phyloP scores from a whole-genome alignment of 23 red algal species.

The Gracilaria caudata region DNA sequence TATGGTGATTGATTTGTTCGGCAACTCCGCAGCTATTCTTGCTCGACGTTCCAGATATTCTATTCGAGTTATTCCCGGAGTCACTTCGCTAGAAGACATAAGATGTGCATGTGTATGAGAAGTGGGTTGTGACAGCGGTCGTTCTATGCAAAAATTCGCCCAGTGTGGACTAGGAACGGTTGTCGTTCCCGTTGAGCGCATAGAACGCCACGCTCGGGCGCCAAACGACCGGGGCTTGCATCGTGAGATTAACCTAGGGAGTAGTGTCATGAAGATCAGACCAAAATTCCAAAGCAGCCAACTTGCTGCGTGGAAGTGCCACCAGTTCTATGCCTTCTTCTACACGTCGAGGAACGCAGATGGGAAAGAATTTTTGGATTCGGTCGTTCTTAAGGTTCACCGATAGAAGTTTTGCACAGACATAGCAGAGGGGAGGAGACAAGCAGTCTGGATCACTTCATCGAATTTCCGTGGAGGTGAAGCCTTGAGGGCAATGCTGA shows the following conservation, averaged over 20 bases:
- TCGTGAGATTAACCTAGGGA: neutral
- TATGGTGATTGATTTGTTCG: slow-evolving; percentile 64
- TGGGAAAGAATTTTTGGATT: neutral
- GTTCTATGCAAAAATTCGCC: slow-evolving; percentile 25
- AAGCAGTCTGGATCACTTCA: neutral
- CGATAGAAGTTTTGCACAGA: neutral
- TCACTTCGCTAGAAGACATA: slow-evolving; percentile 60
- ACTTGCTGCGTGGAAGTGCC: neutral
- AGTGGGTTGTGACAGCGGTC: slow-evolving; percentile 71
- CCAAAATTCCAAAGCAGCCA: neutral
- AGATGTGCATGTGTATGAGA: slow-evolving; percentile 78
- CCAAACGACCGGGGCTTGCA: neutral
- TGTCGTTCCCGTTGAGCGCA: slow-evolving; percentile 11
- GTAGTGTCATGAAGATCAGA: neutral
- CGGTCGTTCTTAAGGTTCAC: neutral
- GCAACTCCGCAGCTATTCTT: slow-evolving; percentile 48
- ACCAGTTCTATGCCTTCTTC: neutral
- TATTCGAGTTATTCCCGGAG: slow-evolving; percentile 73
- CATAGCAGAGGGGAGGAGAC: neutral
- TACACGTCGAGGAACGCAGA: neutral
- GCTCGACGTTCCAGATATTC: slow-evolving; percentile 71
- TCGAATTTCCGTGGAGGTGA: neutral
- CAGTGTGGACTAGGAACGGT: neutral
- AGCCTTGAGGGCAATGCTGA: neutral
- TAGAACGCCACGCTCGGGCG: neutral